Evolutionary conservation across 192 early-diverging fungal species (phyloP), one percentile per base, ranked within the genome.

Genomic region (Rhizoclosmatium globosum): DNA sequence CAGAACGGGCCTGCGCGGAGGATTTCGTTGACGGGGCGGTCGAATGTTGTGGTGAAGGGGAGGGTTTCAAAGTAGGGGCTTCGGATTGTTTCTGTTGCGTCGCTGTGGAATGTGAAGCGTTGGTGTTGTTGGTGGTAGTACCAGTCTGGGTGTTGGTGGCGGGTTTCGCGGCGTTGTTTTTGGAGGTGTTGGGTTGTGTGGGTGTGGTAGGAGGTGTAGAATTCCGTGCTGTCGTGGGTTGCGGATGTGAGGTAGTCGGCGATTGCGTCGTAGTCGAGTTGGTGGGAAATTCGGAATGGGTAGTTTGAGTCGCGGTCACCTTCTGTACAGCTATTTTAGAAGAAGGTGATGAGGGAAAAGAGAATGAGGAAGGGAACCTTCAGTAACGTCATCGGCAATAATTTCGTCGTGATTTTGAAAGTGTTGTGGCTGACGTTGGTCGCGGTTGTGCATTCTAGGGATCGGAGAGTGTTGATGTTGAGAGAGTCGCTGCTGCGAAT

Each of bases 21-120:
- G 3, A 85, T 48, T 41, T 84, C 82, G 17, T 9, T 23, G n/a
- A 81, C 74, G 0, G 76, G 58, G 9, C 41, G 38, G 44, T 50
- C 65, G 42, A 46, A 64, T 3, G n/a, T 15, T 7, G 77, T 42
- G 6, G 64, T 43, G 38, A 87, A 70, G 6, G 76, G 72, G 3
- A 87, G 67, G 1, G 74, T 62, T 50, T 84, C 81, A 42, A 85
- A 79, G 17, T 47, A 43, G 9, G 79, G 66, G 47, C 47, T 76
- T 4, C 68, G 69, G 3, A 85, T 23, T 6, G 71, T 62, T 13
- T 76, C 80, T 41, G 82, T 85, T 39, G 44, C 43, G 50, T 87
- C 80, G 13, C 76, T 79, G 77, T 85, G 85, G 62, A 87, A 87
- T 71, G 81, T 74, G 61, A 84, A 82, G 39, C 86, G 76, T 7